Conservation (phyloP, 2,329 filamentous ascomycete species). For the Cercospora brassicicola region DNA sequence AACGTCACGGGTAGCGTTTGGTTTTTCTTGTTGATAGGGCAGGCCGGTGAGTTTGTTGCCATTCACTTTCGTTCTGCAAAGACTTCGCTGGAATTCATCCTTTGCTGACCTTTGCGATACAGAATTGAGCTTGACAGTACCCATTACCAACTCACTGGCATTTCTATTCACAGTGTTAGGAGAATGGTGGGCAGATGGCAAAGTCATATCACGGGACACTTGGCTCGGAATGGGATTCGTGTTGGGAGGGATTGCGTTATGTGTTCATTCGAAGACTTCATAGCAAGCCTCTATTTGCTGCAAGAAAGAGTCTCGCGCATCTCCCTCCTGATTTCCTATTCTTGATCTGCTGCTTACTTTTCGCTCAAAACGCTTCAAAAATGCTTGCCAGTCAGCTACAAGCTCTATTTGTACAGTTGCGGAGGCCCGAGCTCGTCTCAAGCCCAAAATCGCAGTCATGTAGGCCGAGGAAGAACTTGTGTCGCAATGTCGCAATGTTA, state of each 20-base stretch:
- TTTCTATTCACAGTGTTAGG: constrained; percentile 95
- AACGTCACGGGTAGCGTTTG: constrained; percentile 93
- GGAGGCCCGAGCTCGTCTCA: not conserved
- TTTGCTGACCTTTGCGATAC: constrained; percentile 2
- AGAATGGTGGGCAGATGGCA: constrained; percentile 92
- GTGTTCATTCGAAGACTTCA: constrained; percentile 62
- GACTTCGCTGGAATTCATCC: not conserved
- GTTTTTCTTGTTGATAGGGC: constrained; percentile 93
- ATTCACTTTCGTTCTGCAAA: constrained; percentile 29
- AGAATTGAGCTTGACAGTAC: constrained; percentile 92
- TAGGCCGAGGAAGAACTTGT: too few species aligned
- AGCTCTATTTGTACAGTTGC: constrained; percentile 3
- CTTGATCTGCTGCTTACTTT: not conserved
- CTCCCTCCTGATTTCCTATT: not conserved
- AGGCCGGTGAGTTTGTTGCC: constrained; percentile 67
- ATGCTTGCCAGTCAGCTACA: not conserved
- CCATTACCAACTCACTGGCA: constrained; percentile 89
- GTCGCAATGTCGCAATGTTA: too few species aligned
- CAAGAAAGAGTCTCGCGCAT: not conserved
- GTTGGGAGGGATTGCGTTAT: constrained; percentile 75
- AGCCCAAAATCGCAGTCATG: not conserved
- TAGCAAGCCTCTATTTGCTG: not conserved
- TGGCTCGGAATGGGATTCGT: constrained; percentile 80
- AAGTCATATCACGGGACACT: constrained; percentile 83
- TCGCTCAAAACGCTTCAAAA: constrained; percentile 13